Percentiles rank a stretch among this genome's conserved stretches.
phyloP scores from a whole-genome alignment of 2,329 filamentous ascomycete species.

The Ustulina deusta region DNA sequence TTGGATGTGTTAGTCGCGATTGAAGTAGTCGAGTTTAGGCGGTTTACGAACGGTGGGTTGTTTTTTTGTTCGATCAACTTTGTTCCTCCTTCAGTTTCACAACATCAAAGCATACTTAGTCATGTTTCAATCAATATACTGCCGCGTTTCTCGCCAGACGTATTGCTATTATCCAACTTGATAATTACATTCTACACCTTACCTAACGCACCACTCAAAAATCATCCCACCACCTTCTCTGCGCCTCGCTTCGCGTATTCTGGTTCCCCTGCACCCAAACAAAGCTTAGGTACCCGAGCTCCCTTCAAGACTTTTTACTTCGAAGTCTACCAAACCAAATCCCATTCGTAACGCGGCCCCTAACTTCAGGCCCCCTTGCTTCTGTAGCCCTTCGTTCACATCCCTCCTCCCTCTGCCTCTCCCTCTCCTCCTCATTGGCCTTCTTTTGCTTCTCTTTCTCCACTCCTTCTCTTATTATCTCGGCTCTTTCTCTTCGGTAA shows the following conservation, averaged over 20 bases:
- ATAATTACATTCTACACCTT: too few relatives aligned
- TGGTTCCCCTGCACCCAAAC: neutral
- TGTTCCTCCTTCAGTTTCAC: too few relatives aligned
- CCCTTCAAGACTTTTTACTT: neutral
- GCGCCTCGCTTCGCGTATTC: neutral
- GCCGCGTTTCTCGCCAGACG: too few relatives aligned
- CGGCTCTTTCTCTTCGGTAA: constrained; percentile 3
- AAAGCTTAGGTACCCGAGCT: neutral
- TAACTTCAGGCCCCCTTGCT: neutral
- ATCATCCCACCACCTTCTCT: constrained; percentile 4
- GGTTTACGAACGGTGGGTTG: too few relatives aligned
- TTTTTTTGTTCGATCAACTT: too few relatives aligned
- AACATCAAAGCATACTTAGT: too few relatives aligned
- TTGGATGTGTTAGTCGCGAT: too few relatives aligned
- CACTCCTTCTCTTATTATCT: neutral
- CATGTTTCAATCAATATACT: too few relatives aligned
- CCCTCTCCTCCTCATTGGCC: neutral
- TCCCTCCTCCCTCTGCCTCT: neutral
- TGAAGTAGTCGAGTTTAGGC: too few relatives aligned
- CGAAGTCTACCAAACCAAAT: constrained; percentile 1
- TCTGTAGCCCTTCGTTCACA: constrained; percentile 3
- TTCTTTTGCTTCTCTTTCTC: constrained; percentile 3
- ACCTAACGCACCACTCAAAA: constrained; percentile 6
- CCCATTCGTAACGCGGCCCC: constrained; percentile 1
- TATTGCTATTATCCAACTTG: too few relatives aligned